A percentile compares a stretch with the other conserved stretches of the same genome.
Conservation (phyloP, 176 grass and related monocot genomes). For the Olyra latifolia region DNA sequence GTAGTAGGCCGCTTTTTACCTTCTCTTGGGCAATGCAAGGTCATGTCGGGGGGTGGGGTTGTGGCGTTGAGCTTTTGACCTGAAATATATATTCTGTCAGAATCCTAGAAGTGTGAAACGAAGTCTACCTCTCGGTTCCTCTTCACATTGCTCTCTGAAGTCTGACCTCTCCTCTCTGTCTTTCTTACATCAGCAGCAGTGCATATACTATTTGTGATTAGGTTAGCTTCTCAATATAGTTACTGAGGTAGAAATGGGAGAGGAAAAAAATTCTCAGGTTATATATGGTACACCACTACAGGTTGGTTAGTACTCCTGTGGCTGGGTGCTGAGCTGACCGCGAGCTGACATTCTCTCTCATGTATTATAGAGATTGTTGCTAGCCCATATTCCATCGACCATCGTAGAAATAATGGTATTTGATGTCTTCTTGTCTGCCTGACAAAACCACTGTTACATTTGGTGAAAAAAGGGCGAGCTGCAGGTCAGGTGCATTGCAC, state of each 20-base stretch:
- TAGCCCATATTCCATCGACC: neutral
- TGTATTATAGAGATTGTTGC: neutral
- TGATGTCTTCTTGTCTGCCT: neutral
- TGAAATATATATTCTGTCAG: conserved; percentile 20
- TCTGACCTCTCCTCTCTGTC: neutral
- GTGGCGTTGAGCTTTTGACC: conserved; percentile 54
- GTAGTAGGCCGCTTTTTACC: conserved; percentile 21
- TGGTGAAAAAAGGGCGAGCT: neutral
- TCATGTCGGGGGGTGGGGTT: no score
- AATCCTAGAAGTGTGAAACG: conserved; percentile 43
- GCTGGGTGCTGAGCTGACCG: neutral
- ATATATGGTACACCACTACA: neutral
- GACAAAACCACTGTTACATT: neutral
- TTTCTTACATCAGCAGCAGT: neutral
- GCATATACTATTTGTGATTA: no score
- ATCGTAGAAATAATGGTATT: neutral
- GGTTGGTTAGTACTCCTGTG: neutral
- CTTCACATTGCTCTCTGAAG: neutral
- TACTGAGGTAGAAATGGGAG: neutral
- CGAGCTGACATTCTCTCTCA: neutral
- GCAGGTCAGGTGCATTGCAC: neutral
- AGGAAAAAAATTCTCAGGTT: neutral
- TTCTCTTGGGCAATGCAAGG: conserved; percentile 56
- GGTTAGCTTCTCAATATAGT: neutral
- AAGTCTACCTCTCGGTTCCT: neutral